Conservation (phyloP, 176 grass and related monocot genomes). For the Phyllostachys edulis region DNA sequence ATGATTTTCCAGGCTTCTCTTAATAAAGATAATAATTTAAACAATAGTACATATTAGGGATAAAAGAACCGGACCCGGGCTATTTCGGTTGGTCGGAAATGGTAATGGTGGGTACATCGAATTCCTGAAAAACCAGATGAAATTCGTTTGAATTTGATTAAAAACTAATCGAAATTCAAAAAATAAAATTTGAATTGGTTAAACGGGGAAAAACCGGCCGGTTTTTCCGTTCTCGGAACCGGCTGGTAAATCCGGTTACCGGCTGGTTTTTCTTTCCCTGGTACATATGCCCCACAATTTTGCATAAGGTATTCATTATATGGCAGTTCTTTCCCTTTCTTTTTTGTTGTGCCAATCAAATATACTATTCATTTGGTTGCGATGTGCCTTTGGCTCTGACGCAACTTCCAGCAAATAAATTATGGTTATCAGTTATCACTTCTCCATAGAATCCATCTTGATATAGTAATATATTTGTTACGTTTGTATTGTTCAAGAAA, state of each 20-base stretch:
- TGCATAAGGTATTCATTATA: conserved; percentile 1
- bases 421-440: not conserved
- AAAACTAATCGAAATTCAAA: too few species aligned
- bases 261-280: too few species aligned
- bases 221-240: too few species aligned
- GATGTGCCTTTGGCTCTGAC: not conserved
- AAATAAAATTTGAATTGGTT: too few species aligned
- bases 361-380: not conserved
- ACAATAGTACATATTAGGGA: not conserved
- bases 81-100: too few species aligned
- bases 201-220: too few species aligned
- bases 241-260: too few species aligned
- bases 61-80: too few species aligned
- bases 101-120: too few species aligned
- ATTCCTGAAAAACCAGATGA: too few species aligned
- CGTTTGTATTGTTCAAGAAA: not conserved
- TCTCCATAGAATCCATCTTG: not conserved
- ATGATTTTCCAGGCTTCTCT: not conserved
- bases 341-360: conserved; percentile 5
- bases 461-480: not conserved
- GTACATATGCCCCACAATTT: not conserved
- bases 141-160: too few species aligned
- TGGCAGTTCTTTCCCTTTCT: not conserved
- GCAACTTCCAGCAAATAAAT: conserved; percentile 3
- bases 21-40: not conserved